A percentile compares a stretch with the other conserved stretches of the same genome.
Evolutionary conservation across 352 stramenopile species (phyloP).

Genomic region (Pythium angustatum): DNA sequence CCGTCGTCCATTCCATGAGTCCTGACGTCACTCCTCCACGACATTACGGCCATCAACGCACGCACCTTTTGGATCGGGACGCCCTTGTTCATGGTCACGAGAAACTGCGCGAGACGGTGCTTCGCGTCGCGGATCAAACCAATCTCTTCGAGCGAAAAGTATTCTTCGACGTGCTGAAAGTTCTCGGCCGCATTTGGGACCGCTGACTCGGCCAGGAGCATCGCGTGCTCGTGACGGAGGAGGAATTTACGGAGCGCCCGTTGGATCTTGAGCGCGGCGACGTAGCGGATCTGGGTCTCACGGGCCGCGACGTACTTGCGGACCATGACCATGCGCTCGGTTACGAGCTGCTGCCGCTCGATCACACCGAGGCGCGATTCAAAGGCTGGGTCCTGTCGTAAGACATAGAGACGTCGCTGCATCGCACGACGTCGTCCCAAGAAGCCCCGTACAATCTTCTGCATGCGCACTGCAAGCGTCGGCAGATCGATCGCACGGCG

Average conservation of each 20-base stretch:
- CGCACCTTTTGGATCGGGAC: constrained; percentile 64
- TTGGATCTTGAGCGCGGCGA: constrained; percentile 60
- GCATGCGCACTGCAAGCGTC: constrained; percentile 38
- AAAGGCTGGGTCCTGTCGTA: constrained; percentile 35
- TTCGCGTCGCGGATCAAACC: constrained; percentile 43
- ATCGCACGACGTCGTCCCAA: constrained; percentile 35
- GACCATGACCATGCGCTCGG: constrained; percentile 44
- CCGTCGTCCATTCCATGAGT: too few relatives aligned
- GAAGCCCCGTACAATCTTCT: constrained; percentile 58
- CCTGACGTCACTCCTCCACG: too few relatives aligned
- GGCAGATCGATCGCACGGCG: constrained; percentile 35
- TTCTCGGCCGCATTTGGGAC: constrained; percentile 46
- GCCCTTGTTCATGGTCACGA: constrained; percentile 62
- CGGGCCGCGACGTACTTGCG: constrained; percentile 55
- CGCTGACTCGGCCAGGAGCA: constrained; percentile 58
- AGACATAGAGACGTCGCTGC: constrained; percentile 24
- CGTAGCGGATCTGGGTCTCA: constrained; percentile 57
- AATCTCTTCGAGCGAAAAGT: constrained; percentile 67
- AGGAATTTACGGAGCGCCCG: constrained; percentile 48
- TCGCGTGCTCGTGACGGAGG: constrained; percentile 45
- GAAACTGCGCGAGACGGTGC: constrained; percentile 55
- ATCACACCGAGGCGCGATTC: constrained; percentile 26
- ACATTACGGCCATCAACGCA: too few relatives aligned
- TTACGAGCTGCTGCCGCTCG: constrained; percentile 26
- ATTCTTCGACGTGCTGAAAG: constrained; percentile 57